These are phyloP conservation scores for Bocquillonia castaneifolia DNA, from an alignment of 441 rosid genomes.

Conservation along the genomic window DNA sequence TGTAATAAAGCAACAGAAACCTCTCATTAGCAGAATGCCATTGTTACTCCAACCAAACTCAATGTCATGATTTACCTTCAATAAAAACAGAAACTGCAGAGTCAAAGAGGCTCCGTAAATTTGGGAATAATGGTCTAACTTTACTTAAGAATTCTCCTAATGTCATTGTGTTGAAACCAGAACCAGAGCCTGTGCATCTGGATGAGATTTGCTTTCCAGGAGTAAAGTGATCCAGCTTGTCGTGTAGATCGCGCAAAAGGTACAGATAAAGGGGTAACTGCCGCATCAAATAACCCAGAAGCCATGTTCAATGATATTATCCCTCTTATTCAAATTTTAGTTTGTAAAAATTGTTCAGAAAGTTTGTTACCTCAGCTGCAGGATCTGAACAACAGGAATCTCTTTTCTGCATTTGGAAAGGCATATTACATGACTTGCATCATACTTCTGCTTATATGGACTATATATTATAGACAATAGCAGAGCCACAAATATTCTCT, in stretches of 20 bases:
- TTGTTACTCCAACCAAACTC: conserved; percentile 5
- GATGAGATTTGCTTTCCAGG: conserved; percentile 36
- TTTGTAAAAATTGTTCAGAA: conserved; percentile 3
- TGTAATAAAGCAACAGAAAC: neutral
- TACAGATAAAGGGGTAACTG: conserved; percentile 67
- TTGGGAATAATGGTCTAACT: conserved; percentile 48
- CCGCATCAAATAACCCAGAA: conserved; percentile 27
- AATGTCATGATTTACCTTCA: conserved; percentile 43
- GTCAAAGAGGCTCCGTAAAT: conserved; percentile 50
- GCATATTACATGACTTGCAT: conserved; percentile 14
- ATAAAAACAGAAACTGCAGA: conserved; percentile 45
- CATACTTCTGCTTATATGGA: neutral
- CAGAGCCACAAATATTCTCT: neutral
- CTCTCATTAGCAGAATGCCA: neutral
- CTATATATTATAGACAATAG: neutral
- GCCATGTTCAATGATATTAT: neutral
- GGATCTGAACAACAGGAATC: conserved; percentile 57
- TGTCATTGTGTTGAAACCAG: conserved; percentile 38
- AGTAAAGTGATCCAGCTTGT: conserved; percentile 61
- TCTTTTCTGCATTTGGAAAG: conserved; percentile 44
- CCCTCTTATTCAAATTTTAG: neutral
- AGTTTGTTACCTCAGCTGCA: conserved; percentile 58
- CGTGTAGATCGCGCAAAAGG: conserved; percentile 63
- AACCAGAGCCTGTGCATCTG: conserved; percentile 36
- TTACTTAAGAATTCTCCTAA: conserved; percentile 41